Percentiles rank a stretch among this genome's conserved stretches.
Conservation (phyloP, 352 stramenopile species). For the Globisporangium splendens region DNA sequence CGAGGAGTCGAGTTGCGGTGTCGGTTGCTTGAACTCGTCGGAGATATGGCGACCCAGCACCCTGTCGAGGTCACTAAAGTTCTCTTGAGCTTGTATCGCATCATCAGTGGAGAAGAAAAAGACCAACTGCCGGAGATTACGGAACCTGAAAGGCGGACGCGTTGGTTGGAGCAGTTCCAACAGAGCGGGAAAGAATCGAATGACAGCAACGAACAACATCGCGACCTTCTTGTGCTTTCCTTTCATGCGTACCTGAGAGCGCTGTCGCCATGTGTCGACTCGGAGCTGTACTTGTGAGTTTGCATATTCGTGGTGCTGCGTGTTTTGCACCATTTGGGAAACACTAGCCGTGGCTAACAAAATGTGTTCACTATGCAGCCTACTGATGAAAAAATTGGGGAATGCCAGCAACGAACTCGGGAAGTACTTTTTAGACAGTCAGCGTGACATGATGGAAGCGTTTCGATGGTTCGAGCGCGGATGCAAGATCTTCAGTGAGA, state of each 20-base stretch:
- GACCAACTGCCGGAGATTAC: constrained; percentile 16
- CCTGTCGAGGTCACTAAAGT: constrained; percentile 14
- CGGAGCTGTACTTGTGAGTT: constrained; percentile 83
- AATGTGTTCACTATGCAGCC: constrained; percentile 23
- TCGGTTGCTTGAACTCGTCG: constrained; percentile 58
- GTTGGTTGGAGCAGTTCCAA: constrained; percentile 5
- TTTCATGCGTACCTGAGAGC: constrained; percentile 69
- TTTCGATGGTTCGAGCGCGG: constrained; percentile 81
- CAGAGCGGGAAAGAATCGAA: constrained; percentile 2
- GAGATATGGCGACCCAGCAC: constrained; percentile 63
- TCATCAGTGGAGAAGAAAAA: constrained; percentile 45
- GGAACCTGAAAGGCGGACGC: background rate
- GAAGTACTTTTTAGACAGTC: constrained; percentile 57
- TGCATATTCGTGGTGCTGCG: constrained; percentile 4
- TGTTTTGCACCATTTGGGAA: constrained; percentile 1
- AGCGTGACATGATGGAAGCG: constrained; percentile 42
- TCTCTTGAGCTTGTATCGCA: constrained; percentile 35
- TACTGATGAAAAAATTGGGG: constrained; percentile 86
- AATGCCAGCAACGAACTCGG: constrained; percentile 82
- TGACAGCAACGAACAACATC: too few relatives aligned
- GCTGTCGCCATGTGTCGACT: constrained; percentile 57
- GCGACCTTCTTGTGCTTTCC: constrained; percentile 37
- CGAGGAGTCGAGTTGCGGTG: constrained; percentile 54
- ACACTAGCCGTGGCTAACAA: background rate
- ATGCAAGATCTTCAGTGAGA: constrained; percentile 75